Percentiles rank a stretch among this genome's conserved stretches.
phyloP scores from a whole-genome alignment of 176 grass and related monocot species.

The Oryza rufipogon region DNA sequence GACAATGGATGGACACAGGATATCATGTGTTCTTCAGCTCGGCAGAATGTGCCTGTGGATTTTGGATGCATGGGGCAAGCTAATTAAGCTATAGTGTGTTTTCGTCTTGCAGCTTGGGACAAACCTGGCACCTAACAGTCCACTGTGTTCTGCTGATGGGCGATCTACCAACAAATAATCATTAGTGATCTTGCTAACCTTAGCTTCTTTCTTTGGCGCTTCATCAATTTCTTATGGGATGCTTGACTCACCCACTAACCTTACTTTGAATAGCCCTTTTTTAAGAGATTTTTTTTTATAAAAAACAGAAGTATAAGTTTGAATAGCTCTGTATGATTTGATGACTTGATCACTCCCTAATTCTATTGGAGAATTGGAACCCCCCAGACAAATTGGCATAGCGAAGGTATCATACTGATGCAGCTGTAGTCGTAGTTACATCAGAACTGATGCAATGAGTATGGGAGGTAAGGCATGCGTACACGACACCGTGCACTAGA shows the following conservation, averaged over 20 bases:
- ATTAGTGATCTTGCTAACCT: background rate
- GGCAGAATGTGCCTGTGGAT: background rate
- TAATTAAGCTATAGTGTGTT: slow-evolving; percentile 9
- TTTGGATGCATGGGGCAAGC: background rate
- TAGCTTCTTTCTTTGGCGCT: background rate
- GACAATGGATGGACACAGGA: background rate
- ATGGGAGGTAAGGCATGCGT: background rate
- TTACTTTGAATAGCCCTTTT: slow-evolving; percentile 5
- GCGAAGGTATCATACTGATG: background rate
- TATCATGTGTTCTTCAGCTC: background rate
- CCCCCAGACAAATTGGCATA: background rate
- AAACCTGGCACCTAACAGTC: slow-evolving; percentile 17
- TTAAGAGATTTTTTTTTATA: too few species aligned
- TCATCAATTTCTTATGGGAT: background rate
- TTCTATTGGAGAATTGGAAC: slow-evolving; percentile 19
- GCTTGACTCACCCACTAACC: slow-evolving; percentile 49
- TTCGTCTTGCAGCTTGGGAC: background rate
- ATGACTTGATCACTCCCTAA: background rate
- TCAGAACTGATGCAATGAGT: background rate
- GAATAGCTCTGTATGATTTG: background rate
- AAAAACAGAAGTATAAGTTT: slow-evolving; percentile 13
- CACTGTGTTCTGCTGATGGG: background rate
- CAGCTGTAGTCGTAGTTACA: background rate
- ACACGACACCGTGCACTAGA: background rate
- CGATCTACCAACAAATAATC: background rate